Base-by-base conservation (phyloP, 106 monocot species). In the Posidonia australis region DNA sequence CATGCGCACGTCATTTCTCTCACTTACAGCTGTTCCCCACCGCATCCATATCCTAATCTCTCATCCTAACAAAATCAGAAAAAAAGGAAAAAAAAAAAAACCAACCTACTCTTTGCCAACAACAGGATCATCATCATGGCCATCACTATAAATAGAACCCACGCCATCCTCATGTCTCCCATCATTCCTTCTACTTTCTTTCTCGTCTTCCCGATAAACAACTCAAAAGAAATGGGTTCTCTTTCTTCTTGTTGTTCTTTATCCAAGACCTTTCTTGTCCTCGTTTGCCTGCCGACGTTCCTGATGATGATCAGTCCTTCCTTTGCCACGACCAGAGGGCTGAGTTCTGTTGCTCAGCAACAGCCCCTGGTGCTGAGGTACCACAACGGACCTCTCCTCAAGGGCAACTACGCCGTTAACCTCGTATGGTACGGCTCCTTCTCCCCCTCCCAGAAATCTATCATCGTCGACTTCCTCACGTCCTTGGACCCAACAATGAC, bases 401-500 rank as follows among this genome's bases (percentile, higher is more conserved):
- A 53, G 24, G 20, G 20, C 5, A 53, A 53, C 53, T 53, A 21
- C 53, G 19, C 24, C 61, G 61, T 75, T 10, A 62, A 18, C 17
- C 53, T 75, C 19, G n/a, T 68, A 21, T 75, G 75, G 75, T 75
- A 75, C 68, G 75, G 75, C 43, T 60, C 46, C 9, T 75, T 75
- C 75, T 61, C 67, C 19, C 42, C 75, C 9, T 16, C 67, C 43
- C 75, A 75, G 48, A 73, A 72, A 54, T 44, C 84, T 44, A 64
- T 72, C 65, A 21, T 84, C 65, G 25, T 72, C 48, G 84, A 84
- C 57, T 84, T 89, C 79, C 3, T 89, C 66, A 48, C 46, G 14
- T 89, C 84, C 71, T 70, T 84, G 46, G 59, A 74, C 42, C 77
- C 81, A 24, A 69, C 59, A 27, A 13, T 28, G 12, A 31, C 4